Base-by-base conservation (phyloP, 2,329 filamentous ascomycete genomes). In the Aureobasidium sp. region DNA sequence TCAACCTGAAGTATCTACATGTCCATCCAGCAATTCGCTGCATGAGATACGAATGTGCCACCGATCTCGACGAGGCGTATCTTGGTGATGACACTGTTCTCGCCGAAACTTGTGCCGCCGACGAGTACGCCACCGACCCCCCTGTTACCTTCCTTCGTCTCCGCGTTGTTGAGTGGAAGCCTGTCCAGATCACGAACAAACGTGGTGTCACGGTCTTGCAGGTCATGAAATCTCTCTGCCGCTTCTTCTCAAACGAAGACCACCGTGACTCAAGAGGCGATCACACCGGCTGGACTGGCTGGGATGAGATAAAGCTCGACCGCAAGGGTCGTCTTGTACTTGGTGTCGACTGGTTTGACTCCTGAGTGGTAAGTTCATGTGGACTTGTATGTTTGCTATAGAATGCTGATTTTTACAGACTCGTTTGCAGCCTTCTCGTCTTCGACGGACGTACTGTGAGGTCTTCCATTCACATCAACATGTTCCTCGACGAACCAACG, bases 171-270 rank as follows among this genome's bases (percentile, higher is more conserved):
- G 6, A 20, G 2, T 48, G 29, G 56, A 17, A 6, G 1, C 4
- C 34, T 8, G 5, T 59, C 11, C 31, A 59, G 29, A 20, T 39
- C 31, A 59, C n/a, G 3, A 59, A 49, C 56, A 49, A 59, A 17
- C n/a, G 17, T 9, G 56, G 56, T 11, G 44, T 59, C 14, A 59
- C 56, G 3, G 56, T 59, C 3, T 5, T 59, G 17, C 56, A 59
- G n/a, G 56, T 59, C 34, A 59, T 59, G 56, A 59, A 49, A 7
- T 15, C 44, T 15, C 14, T 59, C 14, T 48, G 42, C 22, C 31
- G 34, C 42, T 59, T 59, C 20, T 59, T 59, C 34, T 17, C 20
- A 22, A 31, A 49, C 1, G 22, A 39, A 4, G 17, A 49, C 11
- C 22, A 51, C 8, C 11, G 14, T 5, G 44, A 60, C 7, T 22